Percentiles rank a stretch among this genome's conserved stretches.
Evolutionary conservation across 2,329 filamentous ascomycete species (phyloP).

Genomic region (Xylariaceae sp.): DNA sequence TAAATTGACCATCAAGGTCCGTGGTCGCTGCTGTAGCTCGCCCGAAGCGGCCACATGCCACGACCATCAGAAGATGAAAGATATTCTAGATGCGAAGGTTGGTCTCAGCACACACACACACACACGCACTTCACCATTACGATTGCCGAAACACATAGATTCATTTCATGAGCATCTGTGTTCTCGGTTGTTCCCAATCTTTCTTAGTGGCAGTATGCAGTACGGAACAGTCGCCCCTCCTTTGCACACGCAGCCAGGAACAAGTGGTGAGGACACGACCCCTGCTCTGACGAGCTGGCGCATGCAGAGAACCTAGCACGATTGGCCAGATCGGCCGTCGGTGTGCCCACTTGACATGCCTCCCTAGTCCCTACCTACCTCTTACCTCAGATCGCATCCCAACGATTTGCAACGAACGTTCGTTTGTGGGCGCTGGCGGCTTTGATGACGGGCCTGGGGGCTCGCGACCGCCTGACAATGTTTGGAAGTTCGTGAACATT

Average conservation of each 20-base stretch:
- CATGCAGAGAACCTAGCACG: slow-evolving; percentile 19
- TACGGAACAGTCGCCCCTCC: too few species aligned
- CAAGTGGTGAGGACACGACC: slow-evolving; percentile 22
- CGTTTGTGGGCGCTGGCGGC: slow-evolving; percentile 25
- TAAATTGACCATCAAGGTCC: slow-evolving; percentile 18
- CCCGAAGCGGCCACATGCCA: slow-evolving; percentile 2
- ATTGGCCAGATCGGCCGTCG: slow-evolving; percentile 29
- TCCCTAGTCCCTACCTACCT: too few species aligned
- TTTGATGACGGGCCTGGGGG: slow-evolving; percentile 9
- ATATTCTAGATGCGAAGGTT: slow-evolving; percentile 19
- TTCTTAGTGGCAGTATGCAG: too few species aligned
- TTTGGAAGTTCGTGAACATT: slow-evolving; percentile 9
- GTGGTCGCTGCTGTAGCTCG: too few species aligned
- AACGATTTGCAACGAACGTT: slow-evolving; percentile 17
- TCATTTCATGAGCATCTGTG: too few species aligned
- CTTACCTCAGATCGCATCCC: slow-evolving; percentile 30
- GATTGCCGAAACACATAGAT: too few species aligned
- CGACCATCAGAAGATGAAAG: slow-evolving; percentile 12
- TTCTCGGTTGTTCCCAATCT: too few species aligned
- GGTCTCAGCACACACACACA: slow-evolving; percentile 16
- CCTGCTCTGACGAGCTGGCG: slow-evolving; percentile 30
- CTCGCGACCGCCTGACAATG: slow-evolving; percentile 24
- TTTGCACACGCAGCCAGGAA: slow-evolving; percentile 22
- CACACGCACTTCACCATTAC: too few species aligned
- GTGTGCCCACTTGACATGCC: slow-evolving; percentile 29